phyloP scores from a whole-genome alignment of 176 grass and related monocot species.

The Lolium rigidum region DNA sequence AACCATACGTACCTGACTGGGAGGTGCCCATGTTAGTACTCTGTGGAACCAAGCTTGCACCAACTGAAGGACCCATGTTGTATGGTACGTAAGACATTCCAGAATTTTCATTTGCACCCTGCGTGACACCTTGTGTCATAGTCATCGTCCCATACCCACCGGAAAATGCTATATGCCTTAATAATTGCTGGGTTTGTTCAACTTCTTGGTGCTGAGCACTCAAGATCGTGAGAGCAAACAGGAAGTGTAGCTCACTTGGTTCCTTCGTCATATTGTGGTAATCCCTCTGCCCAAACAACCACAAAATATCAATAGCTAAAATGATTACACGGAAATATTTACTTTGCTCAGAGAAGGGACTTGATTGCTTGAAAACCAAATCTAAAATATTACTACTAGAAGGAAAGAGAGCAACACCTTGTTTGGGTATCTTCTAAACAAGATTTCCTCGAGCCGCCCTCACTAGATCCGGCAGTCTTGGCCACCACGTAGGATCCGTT shows the following conservation, averaged over 20 bases:
- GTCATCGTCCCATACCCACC: constrained; percentile 71
- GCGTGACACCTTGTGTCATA: constrained; percentile 74
- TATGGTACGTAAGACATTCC: constrained; percentile 57
- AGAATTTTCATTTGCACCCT: constrained; percentile 58
- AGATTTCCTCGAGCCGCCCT: constrained; percentile 48
- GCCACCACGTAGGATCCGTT: constrained; percentile 10
- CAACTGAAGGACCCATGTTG: constrained; percentile 44
- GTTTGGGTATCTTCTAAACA: constrained; percentile 58
- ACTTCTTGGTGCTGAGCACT: constrained; percentile 38
- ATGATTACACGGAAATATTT: constrained; percentile 28
- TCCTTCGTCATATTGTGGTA: constrained; percentile 67
- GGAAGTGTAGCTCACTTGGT: background rate
- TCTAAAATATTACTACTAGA: background rate
- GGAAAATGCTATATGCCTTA: constrained; percentile 60
- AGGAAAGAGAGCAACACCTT: constrained; percentile 46
- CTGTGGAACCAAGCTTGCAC: constrained; percentile 56
- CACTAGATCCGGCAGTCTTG: constrained; percentile 38
- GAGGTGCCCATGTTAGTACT: constrained; percentile 59
- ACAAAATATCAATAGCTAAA: background rate
- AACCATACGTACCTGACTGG: constrained; percentile 46
- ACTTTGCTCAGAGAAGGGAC: constrained; percentile 5
- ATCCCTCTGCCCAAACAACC: constrained; percentile 62
- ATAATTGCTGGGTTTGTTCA: constrained; percentile 52
- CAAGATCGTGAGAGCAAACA: constrained; percentile 51
- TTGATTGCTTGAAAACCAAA: constrained; percentile 26